A percentile compares a stretch with the other conserved stretches of the same genome.
Evolutionary conservation across 805 yeast species (phyloP).

Genomic region (Cyberlindnera mrakii): DNA sequence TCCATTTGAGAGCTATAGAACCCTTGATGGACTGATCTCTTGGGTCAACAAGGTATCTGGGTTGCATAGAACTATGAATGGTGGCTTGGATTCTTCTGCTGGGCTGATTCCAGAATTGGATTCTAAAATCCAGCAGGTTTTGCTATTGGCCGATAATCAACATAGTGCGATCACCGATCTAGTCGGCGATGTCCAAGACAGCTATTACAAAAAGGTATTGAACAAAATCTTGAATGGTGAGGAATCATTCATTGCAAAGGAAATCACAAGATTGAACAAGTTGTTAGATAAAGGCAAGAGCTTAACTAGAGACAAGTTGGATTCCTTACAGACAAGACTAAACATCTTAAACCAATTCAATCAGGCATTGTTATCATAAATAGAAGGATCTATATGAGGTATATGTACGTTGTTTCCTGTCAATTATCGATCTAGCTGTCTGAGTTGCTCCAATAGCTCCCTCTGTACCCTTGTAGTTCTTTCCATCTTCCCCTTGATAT

Average conservation of each 20-base stretch:
- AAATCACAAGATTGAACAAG: constrained; percentile 36
- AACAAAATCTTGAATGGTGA: constrained; percentile 41
- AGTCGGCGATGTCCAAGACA: constrained; percentile 27
- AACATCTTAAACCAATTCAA: constrained; percentile 35
- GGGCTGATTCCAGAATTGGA: constrained; percentile 17
- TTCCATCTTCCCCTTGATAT: constrained; percentile 33
- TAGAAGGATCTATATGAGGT: neutral
- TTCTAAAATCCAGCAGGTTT: constrained; percentile 21
- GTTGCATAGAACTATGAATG: constrained; percentile 30
- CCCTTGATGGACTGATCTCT: constrained; percentile 43
- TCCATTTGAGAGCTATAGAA: constrained; percentile 33
- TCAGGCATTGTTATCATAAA: neutral
- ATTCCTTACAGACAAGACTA: constrained; percentile 42
- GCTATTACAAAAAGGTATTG: constrained; percentile 43
- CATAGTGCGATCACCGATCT: constrained; percentile 27
- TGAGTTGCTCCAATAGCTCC: constrained; percentile 9
- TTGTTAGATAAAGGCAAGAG: constrained; percentile 29
- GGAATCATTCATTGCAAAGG: constrained; percentile 34
- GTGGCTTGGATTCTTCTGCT: constrained; percentile 26
- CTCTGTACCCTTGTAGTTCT: constrained; percentile 38
- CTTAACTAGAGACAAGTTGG: constrained; percentile 36
- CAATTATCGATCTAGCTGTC: constrained; percentile 1
- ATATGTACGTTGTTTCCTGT: neutral
- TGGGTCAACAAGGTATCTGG: constrained; percentile 41
- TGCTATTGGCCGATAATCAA: constrained; percentile 18